phyloP scores from a whole-genome alignment of 179 eudicot species.

The Patellifolia procumbens region DNA sequence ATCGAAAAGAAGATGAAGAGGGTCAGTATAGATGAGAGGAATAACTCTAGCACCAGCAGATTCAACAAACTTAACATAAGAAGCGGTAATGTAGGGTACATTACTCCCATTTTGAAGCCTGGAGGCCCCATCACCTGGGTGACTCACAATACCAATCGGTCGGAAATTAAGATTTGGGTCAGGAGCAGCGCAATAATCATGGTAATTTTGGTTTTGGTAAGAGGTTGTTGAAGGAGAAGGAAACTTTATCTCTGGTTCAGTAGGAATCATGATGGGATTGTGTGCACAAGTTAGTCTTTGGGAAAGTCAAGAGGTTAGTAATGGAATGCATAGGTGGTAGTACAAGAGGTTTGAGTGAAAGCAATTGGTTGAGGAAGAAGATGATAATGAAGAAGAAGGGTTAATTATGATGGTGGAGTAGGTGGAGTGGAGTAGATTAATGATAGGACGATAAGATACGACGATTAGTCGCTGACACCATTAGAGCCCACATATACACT shows the following conservation, averaged over 20 bases:
- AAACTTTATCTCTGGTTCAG: background rate
- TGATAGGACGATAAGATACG: too few relatives aligned
- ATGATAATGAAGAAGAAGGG: background rate
- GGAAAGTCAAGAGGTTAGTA: constrained; percentile 33
- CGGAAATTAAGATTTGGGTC: constrained; percentile 64
- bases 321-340: constrained; percentile 46
- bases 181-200: constrained; percentile 42
- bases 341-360: background rate
- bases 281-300: constrained; percentile 25
- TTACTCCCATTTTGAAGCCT: constrained; percentile 56
- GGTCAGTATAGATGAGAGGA: constrained; percentile 84
- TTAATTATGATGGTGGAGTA: background rate
- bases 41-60: constrained; percentile 92
- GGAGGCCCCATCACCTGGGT: constrained; percentile 98
- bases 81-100: constrained; percentile 80
- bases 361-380: background rate
- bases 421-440: background rate
- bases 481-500: too few relatives aligned
- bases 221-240: background rate
- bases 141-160: constrained; percentile 80
- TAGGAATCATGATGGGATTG: constrained; percentile 50
- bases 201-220: background rate
- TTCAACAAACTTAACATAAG: constrained; percentile 90
- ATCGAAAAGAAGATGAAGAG: constrained; percentile 41
- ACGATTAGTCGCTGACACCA: too few relatives aligned